Conservation (phyloP, 352 stramenopile genomes). For the Aphanomyces euteiches region DNA sequence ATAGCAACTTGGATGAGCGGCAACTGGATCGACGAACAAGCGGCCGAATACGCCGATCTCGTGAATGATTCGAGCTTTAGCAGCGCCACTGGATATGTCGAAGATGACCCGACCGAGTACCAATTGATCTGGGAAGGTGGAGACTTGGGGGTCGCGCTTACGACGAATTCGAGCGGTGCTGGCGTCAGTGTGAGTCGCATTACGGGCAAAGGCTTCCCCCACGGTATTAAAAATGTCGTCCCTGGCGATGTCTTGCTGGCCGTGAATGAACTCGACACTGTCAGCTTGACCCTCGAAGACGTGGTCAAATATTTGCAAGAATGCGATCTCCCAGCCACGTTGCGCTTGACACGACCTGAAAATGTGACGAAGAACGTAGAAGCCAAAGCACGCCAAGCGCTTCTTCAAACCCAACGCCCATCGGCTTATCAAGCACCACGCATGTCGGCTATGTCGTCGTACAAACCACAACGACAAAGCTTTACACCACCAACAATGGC, state of each 20-base stretch:
- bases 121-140: slow-evolving; percentile 86
- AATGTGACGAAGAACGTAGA: slow-evolving; percentile 19
- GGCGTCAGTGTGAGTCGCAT: slow-evolving; percentile 75
- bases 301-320: slow-evolving; percentile 79
- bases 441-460: slow-evolving; percentile 12
- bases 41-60: slow-evolving; percentile 76
- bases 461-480: slow-evolving; percentile 21
- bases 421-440: background rate
- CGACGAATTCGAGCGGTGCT: slow-evolving; percentile 52
- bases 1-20: no score
- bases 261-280: slow-evolving; percentile 80
- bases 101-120: slow-evolving; percentile 85
- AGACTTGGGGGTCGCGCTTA: slow-evolving; percentile 79
- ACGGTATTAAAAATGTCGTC: slow-evolving; percentile 85
- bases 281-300: slow-evolving; percentile 72
- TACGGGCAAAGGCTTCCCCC: slow-evolving; percentile 82
- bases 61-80: slow-evolving; percentile 63
- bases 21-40: slow-evolving; percentile 83
- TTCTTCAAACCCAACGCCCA: background rate
- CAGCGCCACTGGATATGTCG: slow-evolving; percentile 37
- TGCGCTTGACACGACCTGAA: slow-evolving; percentile 54
- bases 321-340: slow-evolving; percentile 75
- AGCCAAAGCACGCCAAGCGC: slow-evolving; percentile 17
- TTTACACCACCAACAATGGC: slow-evolving; percentile 19
- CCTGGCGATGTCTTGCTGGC: slow-evolving; percentile 72